Evolutionary conservation across 768 basidiomycete genomes (phyloP), one percentile per base, ranked within the genome.

Genomic region (Mycena venus): DNA sequence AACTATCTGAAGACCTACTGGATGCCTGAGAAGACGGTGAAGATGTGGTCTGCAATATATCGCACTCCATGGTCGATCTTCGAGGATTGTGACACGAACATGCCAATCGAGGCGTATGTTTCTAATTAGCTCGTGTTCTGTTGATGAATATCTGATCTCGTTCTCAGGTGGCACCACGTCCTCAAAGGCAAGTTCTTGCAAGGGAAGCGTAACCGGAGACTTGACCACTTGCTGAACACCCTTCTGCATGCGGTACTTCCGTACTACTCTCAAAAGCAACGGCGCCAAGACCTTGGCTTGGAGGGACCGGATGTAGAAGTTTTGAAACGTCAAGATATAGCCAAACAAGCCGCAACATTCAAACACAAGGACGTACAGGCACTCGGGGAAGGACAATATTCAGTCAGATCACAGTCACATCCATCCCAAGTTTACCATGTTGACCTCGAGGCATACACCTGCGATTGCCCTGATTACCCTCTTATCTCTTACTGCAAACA

Each of bases 171-270:
- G 81, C 79, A 82, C 58, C 79, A 80, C 67, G 61, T 82, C 10
- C 73, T 81, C 15, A 82, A 83, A 36, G 63, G 70, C 7, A 80
- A 79, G n/a, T 81, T 82, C 51, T 59, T 82, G 17, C 53, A 79
- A 17, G 79, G 79, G 0, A 67, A 75, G 19, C 76, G 72, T 0
- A 83, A 83, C 44, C 68, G 78, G 12, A 59, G 72, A 5, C 40
- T 81, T 15, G 81, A 81, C 38, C 76, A 79, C 38, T 66, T 82
- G 2, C 36, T 83, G 6, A 62, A 70, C 59, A 73, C 73, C 6
- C 79, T 83, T 2, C 3, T 77, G 10, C 12, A 51, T 17, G n/a
- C 67, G 5, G 82, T 77, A 0, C 32, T 80, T 4, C 53, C 72
- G 0, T 77, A 79, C 63, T 83, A 77, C 59, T 12, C 49, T 15